Evolutionary conservation across 139 green algal genomes (phyloP), one percentile per base, ranked within the genome.

Genomic region (Chlamydomonas urium): DNA sequence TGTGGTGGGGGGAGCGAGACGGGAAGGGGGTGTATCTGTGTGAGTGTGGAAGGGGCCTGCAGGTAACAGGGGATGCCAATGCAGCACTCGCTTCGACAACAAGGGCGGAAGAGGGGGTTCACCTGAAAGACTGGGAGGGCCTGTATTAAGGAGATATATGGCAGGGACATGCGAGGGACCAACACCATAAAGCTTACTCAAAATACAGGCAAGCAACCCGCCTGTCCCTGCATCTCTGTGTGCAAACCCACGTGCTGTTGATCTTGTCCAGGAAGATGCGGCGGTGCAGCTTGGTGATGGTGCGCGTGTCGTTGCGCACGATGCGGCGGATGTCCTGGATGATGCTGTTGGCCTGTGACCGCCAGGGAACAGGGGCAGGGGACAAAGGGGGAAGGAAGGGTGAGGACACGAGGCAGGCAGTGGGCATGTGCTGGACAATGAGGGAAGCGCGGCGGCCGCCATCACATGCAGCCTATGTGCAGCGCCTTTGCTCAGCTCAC

Each of bases 261-360:
- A 97, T 76, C 71, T 93, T 94, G 81, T 95, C 85, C 66, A 97
- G 69, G 77, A 96, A 97, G 24, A 94, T 86, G 70, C 92, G 88
- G 58, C 90, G 83, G 74, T 97, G 90, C 67, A 96, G 84, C 81
- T 94, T 95, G 71, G 92, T 90, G 47, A 97, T 93, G 72, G 96
- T 88, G 65, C 90, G 86, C 32, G 78, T 72, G 82, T 97, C 81
- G 38, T 94, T 93, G 69, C 89, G 82, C 34, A 95, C 90, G 78
- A 89, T 88, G 67, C 83, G 76, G 2, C 86, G 79, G 65, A 91
- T 91, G 76, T 91, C 83, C 66, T 85, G 74, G 3, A 83, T 75
- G 63, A 87, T 82, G 17, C 71, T 33, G 69, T 87, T 87, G 29
- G 76, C 76, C 76, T 82, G 76, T 24, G n/a, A 23, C 38, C 2